Evolutionary conservation across 106 monocot species (phyloP).

Genomic region (Posidonia australis): DNA sequence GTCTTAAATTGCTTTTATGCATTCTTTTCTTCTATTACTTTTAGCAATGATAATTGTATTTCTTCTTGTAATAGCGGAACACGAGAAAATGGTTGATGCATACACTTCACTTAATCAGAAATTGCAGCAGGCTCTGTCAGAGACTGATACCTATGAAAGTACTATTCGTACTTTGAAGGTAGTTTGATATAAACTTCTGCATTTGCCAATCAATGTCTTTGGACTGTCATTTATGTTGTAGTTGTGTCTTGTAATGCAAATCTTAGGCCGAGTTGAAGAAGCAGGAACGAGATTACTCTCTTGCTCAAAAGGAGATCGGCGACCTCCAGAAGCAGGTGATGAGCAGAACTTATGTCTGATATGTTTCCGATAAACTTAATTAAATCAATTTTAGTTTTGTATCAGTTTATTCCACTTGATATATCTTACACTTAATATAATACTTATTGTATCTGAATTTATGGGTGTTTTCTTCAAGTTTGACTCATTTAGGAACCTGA

Average conservation of each 20-base stretch:
- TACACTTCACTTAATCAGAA: slow-evolving; percentile 68
- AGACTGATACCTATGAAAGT: slow-evolving; percentile 54
- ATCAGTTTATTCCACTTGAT: too few relatives aligned
- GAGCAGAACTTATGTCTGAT: not conserved
- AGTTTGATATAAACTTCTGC: not conserved
- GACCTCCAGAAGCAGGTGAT: slow-evolving; percentile 85
- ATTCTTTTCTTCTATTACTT: too few relatives aligned
- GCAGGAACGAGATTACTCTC: slow-evolving; percentile 44
- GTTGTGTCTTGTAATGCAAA: not conserved
- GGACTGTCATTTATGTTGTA: not conserved
- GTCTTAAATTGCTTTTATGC: too few relatives aligned
- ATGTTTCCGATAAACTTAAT: too few relatives aligned
- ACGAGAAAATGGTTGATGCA: slow-evolving; percentile 82
- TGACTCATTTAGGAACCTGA: too few relatives aligned
- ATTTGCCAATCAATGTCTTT: not conserved
- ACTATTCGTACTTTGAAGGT: slow-evolving; percentile 61
- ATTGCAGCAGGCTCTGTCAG: slow-evolving; percentile 65
- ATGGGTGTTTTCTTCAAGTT: too few relatives aligned
- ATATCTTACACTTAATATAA: too few relatives aligned
- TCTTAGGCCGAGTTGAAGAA: slow-evolving; percentile 68
- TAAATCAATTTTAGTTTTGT: too few relatives aligned
- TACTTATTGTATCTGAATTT: too few relatives aligned
- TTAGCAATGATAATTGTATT: too few relatives aligned
- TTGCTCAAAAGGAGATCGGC: slow-evolving; percentile 63
- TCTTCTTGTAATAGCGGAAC: slow-evolving; percentile 45